Conservation (phyloP, 2,329 filamentous ascomycete species). For the Stagonosporopsis cucurbitacearum region DNA sequence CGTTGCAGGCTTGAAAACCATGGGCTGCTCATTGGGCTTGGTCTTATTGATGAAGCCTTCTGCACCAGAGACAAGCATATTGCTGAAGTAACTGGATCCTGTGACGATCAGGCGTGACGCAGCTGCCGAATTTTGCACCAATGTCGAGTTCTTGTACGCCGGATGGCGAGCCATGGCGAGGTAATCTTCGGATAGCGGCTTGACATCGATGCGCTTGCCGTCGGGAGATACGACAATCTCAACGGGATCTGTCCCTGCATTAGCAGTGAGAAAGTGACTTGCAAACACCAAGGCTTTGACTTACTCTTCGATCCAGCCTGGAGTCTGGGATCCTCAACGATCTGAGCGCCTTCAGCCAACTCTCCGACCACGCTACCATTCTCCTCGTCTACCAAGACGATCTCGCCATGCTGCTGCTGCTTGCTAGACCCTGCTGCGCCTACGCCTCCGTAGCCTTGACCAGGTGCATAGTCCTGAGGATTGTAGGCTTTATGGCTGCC, state of each 20-base stretch:
- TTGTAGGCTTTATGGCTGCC: conserved; percentile 67
- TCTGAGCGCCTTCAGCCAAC: conserved; percentile 78
- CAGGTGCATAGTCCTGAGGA: conserved; percentile 78
- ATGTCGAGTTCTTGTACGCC: conserved; percentile 84
- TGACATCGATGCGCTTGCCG: conserved; percentile 71
- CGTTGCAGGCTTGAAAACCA: conserved; percentile 86
- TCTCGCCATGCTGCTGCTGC: conserved; percentile 65
- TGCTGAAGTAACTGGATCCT: conserved; percentile 78
- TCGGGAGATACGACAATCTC: conserved; percentile 76
- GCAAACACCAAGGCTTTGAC: conserved; percentile 30
- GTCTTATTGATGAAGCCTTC: conserved; percentile 81
- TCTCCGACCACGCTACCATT: conserved; percentile 95
- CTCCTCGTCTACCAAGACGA: conserved; percentile 93
- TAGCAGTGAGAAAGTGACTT: conserved; percentile 25
- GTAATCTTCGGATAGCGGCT: conserved; percentile 72
- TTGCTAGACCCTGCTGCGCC: conserved; percentile 34
- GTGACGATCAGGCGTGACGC: conserved; percentile 94
- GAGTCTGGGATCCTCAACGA: conserved; percentile 77
- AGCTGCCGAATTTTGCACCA: conserved; percentile 85
- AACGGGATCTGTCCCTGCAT: conserved; percentile 68
- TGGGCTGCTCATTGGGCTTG: conserved; percentile 76
- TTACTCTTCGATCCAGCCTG: conserved; percentile 90
- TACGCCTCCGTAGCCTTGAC: conserved; percentile 72
- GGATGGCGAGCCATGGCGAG: conserved; percentile 82
- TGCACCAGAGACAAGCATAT: conserved; percentile 77